Evolutionary conservation across 805 yeast genomes (phyloP).

Genomic region (Candida arabinofermentans): DNA sequence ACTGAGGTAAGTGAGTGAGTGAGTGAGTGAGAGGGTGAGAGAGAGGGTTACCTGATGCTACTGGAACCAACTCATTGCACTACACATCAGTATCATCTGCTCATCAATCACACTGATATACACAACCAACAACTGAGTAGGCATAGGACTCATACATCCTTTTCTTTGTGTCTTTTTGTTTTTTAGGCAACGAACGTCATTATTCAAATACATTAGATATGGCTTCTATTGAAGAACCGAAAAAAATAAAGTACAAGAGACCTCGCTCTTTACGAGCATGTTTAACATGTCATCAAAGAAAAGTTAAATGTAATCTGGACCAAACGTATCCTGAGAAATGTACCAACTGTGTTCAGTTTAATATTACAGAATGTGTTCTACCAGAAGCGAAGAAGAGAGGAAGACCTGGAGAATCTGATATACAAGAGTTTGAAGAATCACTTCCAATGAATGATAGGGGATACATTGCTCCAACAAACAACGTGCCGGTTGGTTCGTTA

Average conservation of each 20-base stretch:
- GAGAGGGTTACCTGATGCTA: no score
- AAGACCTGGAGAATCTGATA: not conserved
- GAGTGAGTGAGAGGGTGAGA: no score
- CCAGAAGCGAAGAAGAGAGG: constrained; percentile 1
- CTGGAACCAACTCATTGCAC: no score
- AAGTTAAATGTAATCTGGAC: constrained; percentile 8
- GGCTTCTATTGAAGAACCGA: constrained; percentile 1
- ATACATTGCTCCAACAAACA: not conserved
- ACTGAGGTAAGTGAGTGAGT: no score
- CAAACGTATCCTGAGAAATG: constrained; percentile 8
- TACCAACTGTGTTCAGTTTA: constrained; percentile 10
- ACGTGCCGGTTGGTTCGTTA: not conserved
- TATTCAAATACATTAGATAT: not conserved
- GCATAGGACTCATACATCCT: no score
- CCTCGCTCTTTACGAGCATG: constrained; percentile 6
- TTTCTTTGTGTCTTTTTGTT: no score
- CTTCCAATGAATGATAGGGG: not conserved
- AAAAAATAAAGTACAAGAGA: constrained; percentile 7
- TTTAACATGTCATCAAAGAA: constrained; percentile 6
- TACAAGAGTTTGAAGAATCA: not conserved
- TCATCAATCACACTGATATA: no score
- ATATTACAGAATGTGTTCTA: constrained; percentile 6
- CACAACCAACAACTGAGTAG: no score
- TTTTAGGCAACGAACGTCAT: no score
- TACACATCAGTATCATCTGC: no score